phyloP scores from a whole-genome alignment of 2,329 filamentous ascomycete species.

The Venturia oleaginea region DNA sequence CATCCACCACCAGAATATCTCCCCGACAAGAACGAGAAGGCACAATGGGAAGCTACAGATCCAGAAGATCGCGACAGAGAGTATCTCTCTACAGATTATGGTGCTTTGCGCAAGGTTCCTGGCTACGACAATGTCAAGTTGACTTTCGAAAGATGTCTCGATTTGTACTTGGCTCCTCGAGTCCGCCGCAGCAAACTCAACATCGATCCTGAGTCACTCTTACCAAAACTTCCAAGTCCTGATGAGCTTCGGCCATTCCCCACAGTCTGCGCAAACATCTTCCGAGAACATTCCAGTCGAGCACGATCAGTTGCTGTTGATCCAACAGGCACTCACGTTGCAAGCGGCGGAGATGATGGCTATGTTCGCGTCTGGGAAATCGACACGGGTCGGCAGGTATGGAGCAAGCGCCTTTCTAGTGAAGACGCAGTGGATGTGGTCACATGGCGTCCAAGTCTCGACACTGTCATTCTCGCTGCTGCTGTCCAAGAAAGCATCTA shows the following conservation, averaged over 20 bases:
- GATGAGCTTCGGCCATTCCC: slow-evolving; percentile 94
- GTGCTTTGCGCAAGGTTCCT: slow-evolving; percentile 80
- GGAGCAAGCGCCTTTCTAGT: slow-evolving; percentile 64
- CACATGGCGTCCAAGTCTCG: slow-evolving; percentile 78
- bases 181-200: slow-evolving; percentile 90
- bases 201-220: slow-evolving; percentile 85
- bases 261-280: slow-evolving; percentile 77
- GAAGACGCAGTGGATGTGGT: slow-evolving; percentile 74
- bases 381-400: slow-evolving; percentile 75
- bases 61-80: slow-evolving; percentile 87
- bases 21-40: slow-evolving; percentile 73
- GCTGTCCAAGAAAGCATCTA: slow-evolving; percentile 78
- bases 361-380: slow-evolving; percentile 87
- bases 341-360: slow-evolving; percentile 90
- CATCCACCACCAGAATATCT: slow-evolving; percentile 94
- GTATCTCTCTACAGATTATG: slow-evolving; percentile 74
- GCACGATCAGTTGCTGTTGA: slow-evolving; percentile 80
- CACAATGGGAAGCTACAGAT: slow-evolving; percentile 75
- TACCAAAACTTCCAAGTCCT: slow-evolving; percentile 87
- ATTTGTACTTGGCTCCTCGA: slow-evolving; percentile 88
- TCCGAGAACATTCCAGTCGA: slow-evolving; percentile 78
- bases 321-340: slow-evolving; percentile 75
- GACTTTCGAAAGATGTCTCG: slow-evolving; percentile 88
- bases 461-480: slow-evolving; percentile 72
- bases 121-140: slow-evolving; percentile 88